Evolutionary conservation across 2,329 filamentous ascomycete genomes (phyloP).

Genomic region (Diaporthe sp.): DNA sequence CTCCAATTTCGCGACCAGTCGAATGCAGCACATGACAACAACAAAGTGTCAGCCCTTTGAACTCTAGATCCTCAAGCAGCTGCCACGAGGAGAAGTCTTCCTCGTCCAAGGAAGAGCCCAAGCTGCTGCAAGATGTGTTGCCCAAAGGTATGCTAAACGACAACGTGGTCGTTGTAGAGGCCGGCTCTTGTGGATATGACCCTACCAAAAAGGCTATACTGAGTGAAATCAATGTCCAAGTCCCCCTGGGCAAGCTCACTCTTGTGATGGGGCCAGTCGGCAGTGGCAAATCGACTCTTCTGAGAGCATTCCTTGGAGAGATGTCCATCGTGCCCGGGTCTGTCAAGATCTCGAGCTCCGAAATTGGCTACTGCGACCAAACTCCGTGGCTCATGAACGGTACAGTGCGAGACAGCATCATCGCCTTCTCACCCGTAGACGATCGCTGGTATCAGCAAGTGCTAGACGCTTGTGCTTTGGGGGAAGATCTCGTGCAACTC

Average conservation of each 20-base stretch:
- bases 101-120: not conserved
- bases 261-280: constrained; percentile 38
- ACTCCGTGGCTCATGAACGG: constrained; percentile 39
- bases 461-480: constrained; percentile 30
- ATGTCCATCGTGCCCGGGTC: constrained; percentile 26
- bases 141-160: not conserved
- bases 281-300: constrained; percentile 40
- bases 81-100: not conserved
- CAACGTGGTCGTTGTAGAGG: not conserved
- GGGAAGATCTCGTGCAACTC: constrained; percentile 31
- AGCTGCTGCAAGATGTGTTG: not conserved
- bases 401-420: constrained; percentile 37
- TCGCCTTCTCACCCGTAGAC: constrained; percentile 30
- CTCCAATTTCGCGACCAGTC: constrained; percentile 33
- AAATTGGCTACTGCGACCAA: constrained; percentile 38
- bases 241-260: not conserved
- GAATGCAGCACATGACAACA: not conserved
- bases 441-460: constrained; percentile 34
- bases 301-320: constrained; percentile 39
- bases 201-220: not conserved
- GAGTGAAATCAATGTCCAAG: not conserved
- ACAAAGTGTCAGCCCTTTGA: not conserved
- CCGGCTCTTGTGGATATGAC: not conserved
- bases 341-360: not conserved
- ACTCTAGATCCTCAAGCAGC: not conserved